A percentile compares a stretch with the other conserved stretches of the same genome.
Evolutionary conservation across 192 early-diverging fungal species (phyloP).

Genomic region (Mortierella alpina): DNA sequence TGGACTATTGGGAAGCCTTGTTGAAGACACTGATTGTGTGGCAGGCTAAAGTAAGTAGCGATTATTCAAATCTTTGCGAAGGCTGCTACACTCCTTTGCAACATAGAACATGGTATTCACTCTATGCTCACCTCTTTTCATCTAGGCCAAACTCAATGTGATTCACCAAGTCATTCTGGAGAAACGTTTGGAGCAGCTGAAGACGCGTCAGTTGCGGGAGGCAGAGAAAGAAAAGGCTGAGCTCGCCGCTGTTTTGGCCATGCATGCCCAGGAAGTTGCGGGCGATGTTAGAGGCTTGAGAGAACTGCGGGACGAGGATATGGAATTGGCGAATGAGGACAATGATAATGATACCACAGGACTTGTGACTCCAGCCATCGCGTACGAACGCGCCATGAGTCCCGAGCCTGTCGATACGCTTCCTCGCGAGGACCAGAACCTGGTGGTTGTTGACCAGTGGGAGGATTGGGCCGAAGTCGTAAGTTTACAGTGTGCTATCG

Average conservation of each 20-base stretch:
- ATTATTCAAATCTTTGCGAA: neutral
- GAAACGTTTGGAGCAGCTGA: conserved; percentile 79
- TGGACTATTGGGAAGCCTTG: conserved; percentile 95
- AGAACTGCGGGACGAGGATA: conserved; percentile 55
- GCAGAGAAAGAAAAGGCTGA: conserved; percentile 66
- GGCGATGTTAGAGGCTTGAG: conserved; percentile 27
- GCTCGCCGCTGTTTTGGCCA: conserved; percentile 61
- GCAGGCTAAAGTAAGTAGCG: conserved; percentile 73
- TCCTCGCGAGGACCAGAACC: conserved; percentile 63
- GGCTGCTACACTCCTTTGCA: neutral
- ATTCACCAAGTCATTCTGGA: conserved; percentile 86
- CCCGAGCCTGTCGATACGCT: conserved; percentile 66
- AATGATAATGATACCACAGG: conserved; percentile 51
- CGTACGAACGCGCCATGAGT: conserved; percentile 73
- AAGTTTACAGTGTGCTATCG: conserved; percentile 17
- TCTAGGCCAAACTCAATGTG: conserved; percentile 68
- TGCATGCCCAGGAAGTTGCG: conserved; percentile 56
- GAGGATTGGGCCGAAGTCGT: conserved; percentile 73
- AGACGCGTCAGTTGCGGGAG: conserved; percentile 65
- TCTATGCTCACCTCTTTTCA: too few relatives aligned
- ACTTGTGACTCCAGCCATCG: conserved; percentile 40
- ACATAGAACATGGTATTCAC: neutral
- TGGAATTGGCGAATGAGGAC: conserved; percentile 58
- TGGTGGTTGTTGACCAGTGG: conserved; percentile 67
- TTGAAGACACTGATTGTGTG: conserved; percentile 80